Percentiles rank a stretch among this genome's conserved stretches.
phyloP scores from a whole-genome alignment of 257 asterid species.

The Forsythia viridissima region DNA sequence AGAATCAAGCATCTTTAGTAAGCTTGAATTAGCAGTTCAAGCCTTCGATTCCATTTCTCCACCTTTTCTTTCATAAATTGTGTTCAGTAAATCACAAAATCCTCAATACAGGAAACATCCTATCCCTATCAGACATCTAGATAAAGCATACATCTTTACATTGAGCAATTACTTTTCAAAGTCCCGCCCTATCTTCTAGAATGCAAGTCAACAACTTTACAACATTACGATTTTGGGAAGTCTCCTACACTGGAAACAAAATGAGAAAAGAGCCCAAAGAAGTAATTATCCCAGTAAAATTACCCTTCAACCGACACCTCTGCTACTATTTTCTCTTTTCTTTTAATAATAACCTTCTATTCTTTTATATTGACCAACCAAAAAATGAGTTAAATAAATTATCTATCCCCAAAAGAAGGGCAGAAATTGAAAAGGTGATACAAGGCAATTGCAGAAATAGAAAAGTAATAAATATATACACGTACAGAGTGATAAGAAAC shows the following conservation, averaged over 20 bases:
- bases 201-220: neutral
- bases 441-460: conserved; percentile 6
- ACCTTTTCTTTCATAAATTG: neutral
- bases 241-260: neutral
- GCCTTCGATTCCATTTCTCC: neutral
- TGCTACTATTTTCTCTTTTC: neutral
- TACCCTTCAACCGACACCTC: neutral
- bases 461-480: neutral
- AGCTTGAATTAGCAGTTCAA: neutral
- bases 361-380: neutral
- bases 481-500: neutral
- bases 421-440: neutral
- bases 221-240: neutral
- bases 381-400: neutral
- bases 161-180: neutral
- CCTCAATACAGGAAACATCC: neutral
- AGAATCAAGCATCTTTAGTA: conserved; percentile 13
- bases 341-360: neutral
- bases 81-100: neutral
- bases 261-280: neutral
- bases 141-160: neutral
- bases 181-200: neutral
- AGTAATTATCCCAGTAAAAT: neutral
- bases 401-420: neutral
- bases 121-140: neutral